Evolutionary conservation across 805 yeast species (phyloP).

Genomic region (Saturnispora kantuleensis): DNA sequence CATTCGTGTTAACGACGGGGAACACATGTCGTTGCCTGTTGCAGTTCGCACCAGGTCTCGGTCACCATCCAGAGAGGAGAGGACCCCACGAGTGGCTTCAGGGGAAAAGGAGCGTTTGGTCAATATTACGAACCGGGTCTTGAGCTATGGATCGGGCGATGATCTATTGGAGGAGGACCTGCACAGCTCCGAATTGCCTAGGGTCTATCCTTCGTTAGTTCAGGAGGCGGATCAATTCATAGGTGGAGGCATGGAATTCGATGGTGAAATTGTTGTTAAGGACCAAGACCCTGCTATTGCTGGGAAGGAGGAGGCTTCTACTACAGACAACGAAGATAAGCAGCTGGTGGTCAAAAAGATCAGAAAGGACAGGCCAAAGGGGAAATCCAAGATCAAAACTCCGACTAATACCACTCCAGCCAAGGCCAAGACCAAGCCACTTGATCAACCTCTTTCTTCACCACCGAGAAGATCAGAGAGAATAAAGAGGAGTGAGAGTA

Average conservation of each 20-base stretch:
- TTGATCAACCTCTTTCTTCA: no score
- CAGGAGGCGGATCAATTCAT: conserved; percentile 24
- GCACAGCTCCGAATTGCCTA: conserved; percentile 15
- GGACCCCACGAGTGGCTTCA: neutral
- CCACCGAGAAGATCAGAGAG: neutral
- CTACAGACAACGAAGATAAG: conserved; percentile 3
- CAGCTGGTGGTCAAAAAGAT: conserved; percentile 2
- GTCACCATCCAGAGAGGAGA: conserved; percentile 22
- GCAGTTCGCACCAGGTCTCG: conserved; percentile 16
- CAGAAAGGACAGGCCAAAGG: neutral
- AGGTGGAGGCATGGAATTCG: conserved; percentile 13
- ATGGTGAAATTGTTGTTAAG: conserved; percentile 3
- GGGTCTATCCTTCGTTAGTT: conserved; percentile 17
- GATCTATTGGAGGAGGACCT: conserved; percentile 11
- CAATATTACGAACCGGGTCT: conserved; percentile 15
- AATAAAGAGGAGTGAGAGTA: neutral
- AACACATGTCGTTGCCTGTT: conserved; percentile 10
- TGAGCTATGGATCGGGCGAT: conserved; percentile 23
- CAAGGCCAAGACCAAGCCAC: neutral
- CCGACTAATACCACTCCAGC: no score
- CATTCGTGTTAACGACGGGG: neutral
- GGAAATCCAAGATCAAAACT: no score
- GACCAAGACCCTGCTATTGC: neutral
- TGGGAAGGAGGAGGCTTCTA: conserved; percentile 3
- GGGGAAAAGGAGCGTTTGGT: conserved; percentile 4